A percentile compares a stretch with the other conserved stretches of the same genome.
Evolutionary conservation across 805 yeast genomes (phyloP).

Genomic region (Wickerhamiella occidentalis): DNA sequence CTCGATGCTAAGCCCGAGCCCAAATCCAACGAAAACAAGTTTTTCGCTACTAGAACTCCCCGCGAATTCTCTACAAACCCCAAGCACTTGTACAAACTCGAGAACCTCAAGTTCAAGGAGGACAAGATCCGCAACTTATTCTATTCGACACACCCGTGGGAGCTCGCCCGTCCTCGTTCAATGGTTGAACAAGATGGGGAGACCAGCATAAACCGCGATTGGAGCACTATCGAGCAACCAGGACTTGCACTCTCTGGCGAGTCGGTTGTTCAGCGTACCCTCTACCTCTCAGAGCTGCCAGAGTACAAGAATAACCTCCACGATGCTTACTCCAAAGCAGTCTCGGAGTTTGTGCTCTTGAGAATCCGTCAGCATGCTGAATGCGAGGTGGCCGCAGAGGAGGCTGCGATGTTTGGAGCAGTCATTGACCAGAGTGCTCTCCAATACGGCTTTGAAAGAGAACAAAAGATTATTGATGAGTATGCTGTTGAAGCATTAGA

Average conservation of each 20-base stretch:
- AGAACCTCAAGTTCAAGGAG: constrained; percentile 48
- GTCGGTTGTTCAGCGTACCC: constrained; percentile 63
- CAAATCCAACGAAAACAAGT: constrained; percentile 15
- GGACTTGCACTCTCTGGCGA: constrained; percentile 79
- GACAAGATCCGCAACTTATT: constrained; percentile 74
- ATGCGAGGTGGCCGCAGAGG: constrained; percentile 62
- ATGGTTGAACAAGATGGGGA: constrained; percentile 64
- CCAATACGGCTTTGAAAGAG: constrained; percentile 57
- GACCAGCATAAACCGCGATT: constrained; percentile 45
- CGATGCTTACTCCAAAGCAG: constrained; percentile 73
- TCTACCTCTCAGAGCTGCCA: constrained; percentile 38
- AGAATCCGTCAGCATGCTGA: constrained; percentile 77
- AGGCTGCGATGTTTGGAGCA: constrained; percentile 75
- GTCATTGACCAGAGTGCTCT: constrained; percentile 49
- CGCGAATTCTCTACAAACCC: constrained; percentile 25
- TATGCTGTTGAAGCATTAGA: constrained; percentile 66
- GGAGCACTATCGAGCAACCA: constrained; percentile 68
- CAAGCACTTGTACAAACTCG: constrained; percentile 38
- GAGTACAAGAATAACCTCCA: constrained; percentile 24
- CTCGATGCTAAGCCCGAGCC: constrained; percentile 19
- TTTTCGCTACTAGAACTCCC: constrained; percentile 38
- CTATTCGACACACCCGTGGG: constrained; percentile 96
- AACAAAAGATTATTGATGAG: constrained; percentile 53
- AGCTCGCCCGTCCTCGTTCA: constrained; percentile 76
- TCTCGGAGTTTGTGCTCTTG: constrained; percentile 76